These are phyloP conservation scores for Myxozyma udenii DNA, from an alignment of 805 yeast species.

Conservation along the genomic window DNA sequence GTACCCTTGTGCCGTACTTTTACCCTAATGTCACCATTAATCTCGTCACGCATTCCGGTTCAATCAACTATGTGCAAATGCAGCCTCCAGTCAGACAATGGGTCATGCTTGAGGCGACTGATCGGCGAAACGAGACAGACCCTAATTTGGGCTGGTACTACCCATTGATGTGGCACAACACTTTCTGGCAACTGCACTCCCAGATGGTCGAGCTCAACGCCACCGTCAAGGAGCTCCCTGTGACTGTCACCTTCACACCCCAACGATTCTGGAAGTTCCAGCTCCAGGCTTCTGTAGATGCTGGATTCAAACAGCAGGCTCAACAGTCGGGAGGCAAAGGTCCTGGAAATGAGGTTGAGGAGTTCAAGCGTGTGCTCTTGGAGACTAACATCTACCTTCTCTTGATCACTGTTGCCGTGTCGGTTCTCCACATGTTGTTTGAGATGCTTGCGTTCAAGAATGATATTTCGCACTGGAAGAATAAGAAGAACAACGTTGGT, in stretches of 20 bases:
- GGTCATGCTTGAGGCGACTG: slow-evolving; percentile 35
- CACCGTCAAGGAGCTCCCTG: slow-evolving; percentile 31
- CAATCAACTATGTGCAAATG: slow-evolving; percentile 28
- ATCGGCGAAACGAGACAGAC: slow-evolving; percentile 36
- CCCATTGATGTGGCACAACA: slow-evolving; percentile 42
- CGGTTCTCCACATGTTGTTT: slow-evolving; percentile 41
- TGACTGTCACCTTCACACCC: slow-evolving; percentile 37
- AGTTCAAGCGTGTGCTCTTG: slow-evolving; percentile 39
- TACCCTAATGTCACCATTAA: slow-evolving; percentile 42
- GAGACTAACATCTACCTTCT: slow-evolving; percentile 43
- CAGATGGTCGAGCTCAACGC: slow-evolving; percentile 40
- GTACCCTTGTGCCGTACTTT: slow-evolving; percentile 37
- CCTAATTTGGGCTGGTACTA: slow-evolving; percentile 37
- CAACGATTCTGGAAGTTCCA: slow-evolving; percentile 39
- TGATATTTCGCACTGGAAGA: slow-evolving; percentile 44
- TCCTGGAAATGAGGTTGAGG: slow-evolving; percentile 39
- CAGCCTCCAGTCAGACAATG: slow-evolving; percentile 34
- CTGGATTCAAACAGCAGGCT: slow-evolving; percentile 37
- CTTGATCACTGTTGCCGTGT: slow-evolving; percentile 38
- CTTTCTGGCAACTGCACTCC: slow-evolving; percentile 43
- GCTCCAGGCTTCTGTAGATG: slow-evolving; percentile 34
- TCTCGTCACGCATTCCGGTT: slow-evolving; percentile 32
- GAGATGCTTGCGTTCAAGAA: slow-evolving; percentile 45
- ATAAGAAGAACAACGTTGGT: slow-evolving; percentile 41
- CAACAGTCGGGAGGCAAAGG: slow-evolving; percentile 26